Evolutionary conservation across 345 rosid genomes (phyloP), one percentile per base, ranked within the genome.

Genomic region (Mallotus nudiflorus): DNA sequence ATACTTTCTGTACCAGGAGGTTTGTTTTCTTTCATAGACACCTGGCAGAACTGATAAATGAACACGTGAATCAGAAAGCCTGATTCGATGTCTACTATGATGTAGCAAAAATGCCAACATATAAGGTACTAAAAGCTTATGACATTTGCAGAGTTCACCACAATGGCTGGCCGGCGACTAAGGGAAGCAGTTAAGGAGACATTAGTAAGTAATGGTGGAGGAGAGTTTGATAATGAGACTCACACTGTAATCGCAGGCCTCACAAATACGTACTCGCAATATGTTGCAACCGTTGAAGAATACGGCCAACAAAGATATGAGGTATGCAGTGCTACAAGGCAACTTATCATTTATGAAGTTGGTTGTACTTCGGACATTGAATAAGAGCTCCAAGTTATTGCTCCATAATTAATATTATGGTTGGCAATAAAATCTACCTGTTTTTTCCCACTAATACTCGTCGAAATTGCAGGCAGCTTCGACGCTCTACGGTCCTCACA

Each of bases 1-100:
- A 81, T 84, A 54, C 83, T 88, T 31, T 82, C 87, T 0, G 87
- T 85, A n/a, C 88, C 89, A 57, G 88, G 87, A 82, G 88, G 89
- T 83, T 63, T n/a, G 80, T 61, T 35, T 65, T 77, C 50, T 37
- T 65, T 61, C 44, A 13, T 15, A 42, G 46, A 42, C 2, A 42
- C 11, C 9, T 42, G 46, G 9, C 2, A 42, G 9, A 42, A 12
- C 46, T 42, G 14, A 42, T 12, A 42, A 8, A 4, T 42, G 46
- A 42, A 9, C 13, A 9, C 46, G 9, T 3, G 14, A 33, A 12
- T 4, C 14, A 42, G 4, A 8, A 42, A 42, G 11, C 1, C 46
- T 42, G 46, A 8, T 42, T 42, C 14, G 46, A 42, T 42, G 1
- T 12, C 14, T 42, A 9, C 4, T 42, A 1, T 42, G 9, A 42